These are phyloP conservation scores for Corylus americana DNA, from an alignment of 306 rosid species.

Conservation along the genomic window DNA sequence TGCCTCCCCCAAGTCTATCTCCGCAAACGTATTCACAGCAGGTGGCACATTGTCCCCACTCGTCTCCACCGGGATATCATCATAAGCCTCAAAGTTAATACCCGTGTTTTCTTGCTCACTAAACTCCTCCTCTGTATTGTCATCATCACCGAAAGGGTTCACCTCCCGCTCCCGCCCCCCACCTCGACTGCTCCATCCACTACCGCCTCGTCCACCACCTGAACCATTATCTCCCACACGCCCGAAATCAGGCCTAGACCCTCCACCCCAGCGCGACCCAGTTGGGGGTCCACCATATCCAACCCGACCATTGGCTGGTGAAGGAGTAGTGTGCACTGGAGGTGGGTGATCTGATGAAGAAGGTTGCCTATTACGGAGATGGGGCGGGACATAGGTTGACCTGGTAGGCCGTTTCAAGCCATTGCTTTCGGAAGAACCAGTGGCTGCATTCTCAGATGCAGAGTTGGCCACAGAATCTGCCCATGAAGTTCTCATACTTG, in stretches of 20 bases:
- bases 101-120: constrained; percentile 56
- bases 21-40: constrained; percentile 72
- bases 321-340: constrained; percentile 26
- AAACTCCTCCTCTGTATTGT: constrained; percentile 28
- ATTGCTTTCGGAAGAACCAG: constrained; percentile 36
- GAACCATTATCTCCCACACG: constrained; percentile 40
- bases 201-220: constrained; percentile 31
- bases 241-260: constrained; percentile 44
- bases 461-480: constrained; percentile 68
- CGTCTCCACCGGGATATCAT: constrained; percentile 83
- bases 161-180: constrained; percentile 61
- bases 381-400: constrained; percentile 71
- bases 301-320: constrained; percentile 30
- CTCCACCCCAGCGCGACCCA: constrained; percentile 43
- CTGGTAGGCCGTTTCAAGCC: constrained; percentile 39
- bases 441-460: constrained; percentile 34
- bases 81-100: constrained; percentile 84
- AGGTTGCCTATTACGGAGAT: constrained; percentile 61
- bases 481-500: constrained; percentile 66
- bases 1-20: constrained; percentile 71
- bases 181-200: constrained; percentile 58
- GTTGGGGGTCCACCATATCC: constrained; percentile 41
- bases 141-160: constrained; percentile 67
- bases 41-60: constrained; percentile 74
- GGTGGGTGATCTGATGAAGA: constrained; percentile 47